A percentile compares a stretch with the other conserved stretches of the same genome.
phyloP scores from a whole-genome alignment of 2,329 filamentous ascomycete species.

The Ceratocystiopsis brevicomis region DNA sequence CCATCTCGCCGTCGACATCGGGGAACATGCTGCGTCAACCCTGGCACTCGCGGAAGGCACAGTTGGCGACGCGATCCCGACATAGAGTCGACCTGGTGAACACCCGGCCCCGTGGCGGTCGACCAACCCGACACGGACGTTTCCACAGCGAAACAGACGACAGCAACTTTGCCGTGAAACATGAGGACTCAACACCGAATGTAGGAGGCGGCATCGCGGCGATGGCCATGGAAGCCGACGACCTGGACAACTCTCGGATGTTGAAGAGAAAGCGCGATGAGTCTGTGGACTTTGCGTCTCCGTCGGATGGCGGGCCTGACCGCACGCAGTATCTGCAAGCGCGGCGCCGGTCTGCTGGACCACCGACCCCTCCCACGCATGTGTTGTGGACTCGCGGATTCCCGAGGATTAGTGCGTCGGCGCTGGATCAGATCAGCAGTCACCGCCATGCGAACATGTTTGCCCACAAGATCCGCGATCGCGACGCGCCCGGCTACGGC shows the following conservation, averaged over 20 bases:
- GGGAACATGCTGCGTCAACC: neutral
- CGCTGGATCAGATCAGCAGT: slow-evolving; percentile 57
- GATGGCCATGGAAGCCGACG: slow-evolving; percentile 26
- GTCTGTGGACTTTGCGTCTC: slow-evolving; percentile 6
- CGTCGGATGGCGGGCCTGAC: too few relatives aligned
- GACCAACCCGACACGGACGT: slow-evolving; percentile 1
- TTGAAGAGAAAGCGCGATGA: slow-evolving; percentile 40
- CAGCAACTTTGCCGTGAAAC: slow-evolving; percentile 25
- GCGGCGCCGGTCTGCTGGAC: slow-evolving; percentile 13
- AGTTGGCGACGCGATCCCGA: neutral
- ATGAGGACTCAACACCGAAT: slow-evolving; percentile 37
- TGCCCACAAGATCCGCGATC: slow-evolving; percentile 53
- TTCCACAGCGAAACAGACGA: neutral
- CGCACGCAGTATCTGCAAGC: slow-evolving; percentile 7
- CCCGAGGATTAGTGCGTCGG: slow-evolving; percentile 50
- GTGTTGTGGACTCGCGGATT: slow-evolving; percentile 62
- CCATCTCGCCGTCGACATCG: neutral
- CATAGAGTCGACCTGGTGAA: neutral
- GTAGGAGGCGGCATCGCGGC: too few relatives aligned
- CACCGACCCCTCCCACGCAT: slow-evolving; percentile 38
- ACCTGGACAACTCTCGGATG: slow-evolving; percentile 15
- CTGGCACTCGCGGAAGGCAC: slow-evolving; percentile 4
- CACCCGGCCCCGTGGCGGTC: neutral
- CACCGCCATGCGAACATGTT: slow-evolving; percentile 69
- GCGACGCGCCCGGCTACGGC: slow-evolving; percentile 57